phyloP scores from a whole-genome alignment of 2,329 filamentous ascomycete genomes.

The Xylaria sp. region DNA sequence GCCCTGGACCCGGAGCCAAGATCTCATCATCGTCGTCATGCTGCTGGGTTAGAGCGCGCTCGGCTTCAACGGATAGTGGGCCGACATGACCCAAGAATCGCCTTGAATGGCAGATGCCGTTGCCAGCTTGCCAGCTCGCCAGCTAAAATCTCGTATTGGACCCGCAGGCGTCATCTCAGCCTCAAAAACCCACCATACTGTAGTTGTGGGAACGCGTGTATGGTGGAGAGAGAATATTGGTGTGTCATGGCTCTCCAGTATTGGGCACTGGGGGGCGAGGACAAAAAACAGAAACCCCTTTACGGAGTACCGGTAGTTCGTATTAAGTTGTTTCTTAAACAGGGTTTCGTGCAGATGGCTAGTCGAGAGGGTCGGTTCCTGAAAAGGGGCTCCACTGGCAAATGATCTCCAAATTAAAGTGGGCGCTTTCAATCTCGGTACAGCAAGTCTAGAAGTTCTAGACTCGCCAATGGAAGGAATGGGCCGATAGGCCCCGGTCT shows the following conservation, averaged over 20 bases:
- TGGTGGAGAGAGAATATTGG: slow-evolving; percentile 24
- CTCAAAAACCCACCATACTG: slow-evolving; percentile 32
- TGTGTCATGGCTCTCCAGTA: slow-evolving; percentile 29
- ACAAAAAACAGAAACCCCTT: slow-evolving; percentile 24
- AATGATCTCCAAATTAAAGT: slow-evolving; percentile 25
- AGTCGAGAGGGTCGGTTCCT: slow-evolving; percentile 1
- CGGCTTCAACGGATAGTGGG: slow-evolving; percentile 35
- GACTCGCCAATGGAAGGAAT: slow-evolving; percentile 8
- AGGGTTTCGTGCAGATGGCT: slow-evolving; percentile 10
- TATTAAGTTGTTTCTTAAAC: slow-evolving; percentile 24
- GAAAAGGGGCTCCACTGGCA: slow-evolving; percentile 7
- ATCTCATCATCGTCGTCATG: slow-evolving; percentile 31
- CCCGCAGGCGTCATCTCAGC: slow-evolving; percentile 36
- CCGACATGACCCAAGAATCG: slow-evolving; percentile 22
- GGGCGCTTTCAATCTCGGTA: slow-evolving; percentile 22
- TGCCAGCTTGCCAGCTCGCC: slow-evolving; percentile 36
- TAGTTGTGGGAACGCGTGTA: slow-evolving; percentile 21
- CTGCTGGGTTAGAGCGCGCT: slow-evolving; percentile 14
- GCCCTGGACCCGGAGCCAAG: slow-evolving; percentile 33
- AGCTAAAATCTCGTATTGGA: slow-evolving; percentile 37
- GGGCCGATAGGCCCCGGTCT: slow-evolving; percentile 1
- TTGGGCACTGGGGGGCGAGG: slow-evolving; percentile 15
- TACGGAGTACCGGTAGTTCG: slow-evolving; percentile 17
- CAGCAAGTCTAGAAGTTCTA: slow-evolving; percentile 21
- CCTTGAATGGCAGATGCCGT: slow-evolving; percentile 26